Percentiles rank a stretch among this genome's conserved stretches.
These are phyloP conservation scores for Cladophialophora carrionii DNA, from an alignment of 2,329 filamentous ascomycete species.

Conservation along the genomic window DNA sequence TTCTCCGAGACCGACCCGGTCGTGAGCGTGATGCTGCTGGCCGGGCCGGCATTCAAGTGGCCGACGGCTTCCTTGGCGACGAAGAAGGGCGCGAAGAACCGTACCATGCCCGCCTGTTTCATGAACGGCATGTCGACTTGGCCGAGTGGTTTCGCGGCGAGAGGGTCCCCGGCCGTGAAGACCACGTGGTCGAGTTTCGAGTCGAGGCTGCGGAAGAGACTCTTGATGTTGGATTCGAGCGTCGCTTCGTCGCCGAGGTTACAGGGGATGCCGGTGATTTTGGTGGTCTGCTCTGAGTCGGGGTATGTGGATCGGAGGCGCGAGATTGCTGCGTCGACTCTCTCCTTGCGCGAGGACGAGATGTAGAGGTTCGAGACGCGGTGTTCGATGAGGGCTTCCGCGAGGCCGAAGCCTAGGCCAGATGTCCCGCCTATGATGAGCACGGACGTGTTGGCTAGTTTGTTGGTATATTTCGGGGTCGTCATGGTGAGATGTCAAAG, in stretches of 20 bases:
- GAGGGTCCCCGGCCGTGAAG: slow-evolving; percentile 54
- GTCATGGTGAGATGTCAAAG: background rate
- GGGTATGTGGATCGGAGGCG: slow-evolving; percentile 52
- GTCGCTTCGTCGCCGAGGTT: slow-evolving; percentile 51
- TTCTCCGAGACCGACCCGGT: slow-evolving; percentile 45
- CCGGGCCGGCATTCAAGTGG: slow-evolving; percentile 38
- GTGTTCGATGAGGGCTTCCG: slow-evolving; percentile 56
- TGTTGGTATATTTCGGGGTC: slow-evolving; percentile 42
- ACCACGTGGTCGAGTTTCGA: slow-evolving; percentile 55
- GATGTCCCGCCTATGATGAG: slow-evolving; percentile 58
- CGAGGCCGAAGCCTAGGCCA: slow-evolving; percentile 58
- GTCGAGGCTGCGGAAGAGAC: slow-evolving; percentile 42
- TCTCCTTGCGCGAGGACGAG: slow-evolving; percentile 46
- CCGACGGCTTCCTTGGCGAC: slow-evolving; percentile 46
- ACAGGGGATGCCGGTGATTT: slow-evolving; percentile 49
- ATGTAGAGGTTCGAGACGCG: slow-evolving; percentile 53
- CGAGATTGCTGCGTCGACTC: slow-evolving; percentile 48
- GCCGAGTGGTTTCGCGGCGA: slow-evolving; percentile 34
- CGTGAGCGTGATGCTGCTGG: slow-evolving; percentile 49
- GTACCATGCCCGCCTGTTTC: slow-evolving; percentile 41
- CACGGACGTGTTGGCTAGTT: slow-evolving; percentile 52
- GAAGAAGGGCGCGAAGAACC: slow-evolving; percentile 45
- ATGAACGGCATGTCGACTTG: slow-evolving; percentile 41
- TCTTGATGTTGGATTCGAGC: slow-evolving; percentile 51
- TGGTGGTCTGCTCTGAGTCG: slow-evolving; percentile 14